Evolutionary conservation across 257 asterid genomes (phyloP).

Genomic region (Solanum tarapatanum): DNA sequence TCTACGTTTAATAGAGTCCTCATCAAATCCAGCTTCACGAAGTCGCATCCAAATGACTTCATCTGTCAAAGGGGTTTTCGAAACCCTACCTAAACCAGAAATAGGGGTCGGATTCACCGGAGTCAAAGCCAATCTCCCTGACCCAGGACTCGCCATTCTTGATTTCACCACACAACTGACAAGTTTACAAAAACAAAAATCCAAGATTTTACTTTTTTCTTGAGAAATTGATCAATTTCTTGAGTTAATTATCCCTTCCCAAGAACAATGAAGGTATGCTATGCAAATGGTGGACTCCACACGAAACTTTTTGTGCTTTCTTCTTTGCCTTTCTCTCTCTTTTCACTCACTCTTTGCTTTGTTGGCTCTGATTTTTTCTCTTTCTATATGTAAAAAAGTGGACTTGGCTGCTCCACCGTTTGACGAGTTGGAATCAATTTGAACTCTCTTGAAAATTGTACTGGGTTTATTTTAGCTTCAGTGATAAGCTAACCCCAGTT

Average conservation of each 20-base stretch:
- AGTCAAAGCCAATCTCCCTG: slow-evolving; percentile 42
- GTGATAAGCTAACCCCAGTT: background rate
- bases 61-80: slow-evolving; percentile 59
- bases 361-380: background rate
- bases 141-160: slow-evolving; percentile 39
- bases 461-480: background rate
- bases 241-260: background rate
- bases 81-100: slow-evolving; percentile 37
- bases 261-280: background rate
- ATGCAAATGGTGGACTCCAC: slow-evolving; percentile 22
- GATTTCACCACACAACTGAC: background rate
- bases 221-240: background rate
- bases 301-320: background rate
- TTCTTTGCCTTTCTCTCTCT: background rate
- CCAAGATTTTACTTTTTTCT: background rate
- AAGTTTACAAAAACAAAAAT: background rate
- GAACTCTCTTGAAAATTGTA: background rate
- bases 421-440: background rate
- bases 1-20: slow-evolving; percentile 81
- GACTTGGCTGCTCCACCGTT: background rate
- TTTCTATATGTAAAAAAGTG: background rate
- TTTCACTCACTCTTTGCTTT: background rate
- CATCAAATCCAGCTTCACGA: slow-evolving; percentile 85
- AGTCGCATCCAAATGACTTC: slow-evolving; percentile 76
- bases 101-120: slow-evolving; percentile 19